Percentiles rank a stretch among this genome's conserved stretches.
Evolutionary conservation across 1,284 basidiomycete genomes (phyloP).

Genomic region (Puccinia triticina): DNA sequence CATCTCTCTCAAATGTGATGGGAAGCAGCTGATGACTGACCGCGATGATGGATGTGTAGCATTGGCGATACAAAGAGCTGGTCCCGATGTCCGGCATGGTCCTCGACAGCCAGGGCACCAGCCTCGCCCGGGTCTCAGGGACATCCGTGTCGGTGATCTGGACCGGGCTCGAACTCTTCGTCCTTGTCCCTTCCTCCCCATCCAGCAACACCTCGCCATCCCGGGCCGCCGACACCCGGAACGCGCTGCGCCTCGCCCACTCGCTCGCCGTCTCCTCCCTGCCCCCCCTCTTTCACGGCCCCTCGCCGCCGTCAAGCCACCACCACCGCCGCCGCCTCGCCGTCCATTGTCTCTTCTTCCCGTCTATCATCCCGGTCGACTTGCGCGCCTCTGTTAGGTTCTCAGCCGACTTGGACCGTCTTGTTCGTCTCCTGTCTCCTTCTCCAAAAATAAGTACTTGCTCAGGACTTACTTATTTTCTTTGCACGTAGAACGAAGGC

Average conservation of each 20-base stretch:
- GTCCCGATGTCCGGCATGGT: slow-evolving; percentile 4
- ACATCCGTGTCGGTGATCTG: slow-evolving; percentile 13
- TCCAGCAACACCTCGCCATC: neutral
- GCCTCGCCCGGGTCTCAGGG: neutral
- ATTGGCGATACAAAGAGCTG: slow-evolving; percentile 39
- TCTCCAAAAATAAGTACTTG: neutral
- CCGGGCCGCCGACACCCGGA: neutral
- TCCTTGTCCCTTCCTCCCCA: slow-evolving; percentile 22
- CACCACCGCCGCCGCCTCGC: neutral
- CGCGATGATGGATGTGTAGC: slow-evolving; percentile 5
- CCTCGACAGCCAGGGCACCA: neutral
- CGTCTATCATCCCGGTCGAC: slow-evolving; percentile 34
- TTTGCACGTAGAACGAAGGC: neutral
- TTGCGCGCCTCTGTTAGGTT: slow-evolving; percentile 31
- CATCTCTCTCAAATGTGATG: neutral
- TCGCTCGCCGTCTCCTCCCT: too few relatives aligned
- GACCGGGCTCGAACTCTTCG: slow-evolving; percentile 38
- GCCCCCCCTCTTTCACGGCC: neutral
- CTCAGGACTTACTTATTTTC: neutral
- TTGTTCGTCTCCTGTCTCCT: slow-evolving; percentile 9
- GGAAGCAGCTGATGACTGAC: neutral
- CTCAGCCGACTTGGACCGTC: neutral
- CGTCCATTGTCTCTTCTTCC: slow-evolving; percentile 37
- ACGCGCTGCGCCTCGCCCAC: too few relatives aligned
- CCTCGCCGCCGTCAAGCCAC: too few relatives aligned